Base-by-base conservation (phyloP, 192 early-diverging fungal species). In the Coemansia sp. region DNA sequence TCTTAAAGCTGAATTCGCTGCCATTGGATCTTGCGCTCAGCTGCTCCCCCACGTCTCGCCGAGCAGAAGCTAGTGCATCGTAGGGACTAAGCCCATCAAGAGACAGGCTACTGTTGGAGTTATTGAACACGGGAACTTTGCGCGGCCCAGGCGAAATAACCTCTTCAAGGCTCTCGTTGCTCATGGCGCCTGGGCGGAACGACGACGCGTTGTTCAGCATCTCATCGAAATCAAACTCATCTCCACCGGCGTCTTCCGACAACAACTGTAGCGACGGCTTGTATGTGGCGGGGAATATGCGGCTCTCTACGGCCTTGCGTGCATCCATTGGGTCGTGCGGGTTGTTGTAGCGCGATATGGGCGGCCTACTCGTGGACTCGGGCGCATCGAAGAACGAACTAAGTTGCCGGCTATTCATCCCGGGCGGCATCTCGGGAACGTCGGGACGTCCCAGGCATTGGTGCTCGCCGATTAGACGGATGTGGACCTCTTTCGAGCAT, bases 401-500 rank as follows among this genome's bases (percentile, higher is more conserved):
- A 7, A 81, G 67, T 30, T 66, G 75, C 4, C 60, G 75, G 14
- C 45, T 52, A 21, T 62, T 64, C 52, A 71, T 26, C 6, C 45
- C 69, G 3, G 46, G 20, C 16, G 73, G 70, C 18, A 82, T n/a
- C 16, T 52, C 36, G 11, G 81, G 76, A 45, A 75, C 60, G 4
- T 62, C 58, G 12, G 81, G 76, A 62, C 75, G 71, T 26, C 64
- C 56, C 15, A 55, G 44, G 63, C 81, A 83, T 43, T 74, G 61
- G 66, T 83, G 81, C 56, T 74, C 66, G 10, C 75, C 75, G 58
- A 83, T 83, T 53, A 77, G 55, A 14, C 81, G 64, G 60, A 83
- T 77, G 61, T 83, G 76, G 35, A 83, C 81, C 46, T 83, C 81
- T 52, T 77, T 65, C 66, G 74, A 75, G 72, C 81, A 83, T 66